A percentile compares a stretch with the other conserved stretches of the same genome.
Conservation (phyloP, 1,139 yeast species). For the Taphrina sp. region DNA sequence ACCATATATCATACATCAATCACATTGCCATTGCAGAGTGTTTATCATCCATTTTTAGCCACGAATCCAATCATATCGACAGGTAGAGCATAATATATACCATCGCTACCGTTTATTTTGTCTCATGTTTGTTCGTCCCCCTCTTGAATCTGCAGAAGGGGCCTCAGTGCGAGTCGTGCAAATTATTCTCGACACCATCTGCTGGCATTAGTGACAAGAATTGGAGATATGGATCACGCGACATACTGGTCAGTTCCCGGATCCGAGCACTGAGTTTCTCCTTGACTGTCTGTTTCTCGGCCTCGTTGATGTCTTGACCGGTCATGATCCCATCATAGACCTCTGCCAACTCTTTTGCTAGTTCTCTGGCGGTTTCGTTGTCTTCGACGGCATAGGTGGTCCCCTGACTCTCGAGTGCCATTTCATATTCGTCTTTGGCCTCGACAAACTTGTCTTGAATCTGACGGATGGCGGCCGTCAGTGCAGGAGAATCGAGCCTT, state of each 20-base stretch:
- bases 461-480: conserved; percentile 6
- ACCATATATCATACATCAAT: no score
- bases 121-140: no score
- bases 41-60: no score
- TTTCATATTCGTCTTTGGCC: conserved; percentile 29
- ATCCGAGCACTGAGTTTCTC: conserved; percentile 27
- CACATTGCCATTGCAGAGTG: no score
- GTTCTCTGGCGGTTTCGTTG: conserved; percentile 25
- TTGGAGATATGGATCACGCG: no score
- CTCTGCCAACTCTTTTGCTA: conserved; percentile 16
- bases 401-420: conserved; percentile 22
- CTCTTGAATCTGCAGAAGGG: no score
- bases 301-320: conserved; percentile 6
- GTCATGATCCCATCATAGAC: conserved; percentile 19
- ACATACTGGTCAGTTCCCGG: conserved; percentile 11
- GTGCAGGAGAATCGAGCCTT: conserved; percentile 4
- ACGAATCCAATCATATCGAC: no score
- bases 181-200: conserved; percentile 30
- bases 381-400: conserved; percentile 31
- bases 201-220: neutral
- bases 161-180: conserved; percentile 24
- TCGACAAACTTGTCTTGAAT: conserved; percentile 28
- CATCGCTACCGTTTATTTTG: no score
- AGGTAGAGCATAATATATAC: no score
- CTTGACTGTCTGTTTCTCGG: conserved; percentile 29